Conservation (phyloP, 768 basidiomycete genomes). For the Leccinum disarticulatum region DNA sequence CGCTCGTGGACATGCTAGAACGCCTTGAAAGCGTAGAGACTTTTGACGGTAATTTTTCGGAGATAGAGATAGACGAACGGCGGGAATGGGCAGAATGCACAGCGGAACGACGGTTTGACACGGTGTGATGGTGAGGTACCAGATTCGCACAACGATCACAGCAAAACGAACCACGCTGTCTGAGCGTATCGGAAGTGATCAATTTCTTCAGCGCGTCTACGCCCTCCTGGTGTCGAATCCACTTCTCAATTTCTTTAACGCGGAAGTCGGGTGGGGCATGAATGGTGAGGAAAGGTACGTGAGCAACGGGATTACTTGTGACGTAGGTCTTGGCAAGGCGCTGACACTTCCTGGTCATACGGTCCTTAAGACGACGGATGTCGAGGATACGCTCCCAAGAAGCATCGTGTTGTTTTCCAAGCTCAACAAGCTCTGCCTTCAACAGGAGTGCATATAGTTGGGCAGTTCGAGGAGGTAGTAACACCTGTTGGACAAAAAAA, state of each 20-base stretch:
- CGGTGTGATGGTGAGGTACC: constrained; percentile 32
- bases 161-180: constrained; percentile 32
- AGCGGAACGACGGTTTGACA: constrained; percentile 29
- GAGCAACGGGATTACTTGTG: constrained; percentile 38
- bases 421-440: constrained; percentile 58
- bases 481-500: constrained; percentile 44
- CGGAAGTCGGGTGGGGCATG: constrained; percentile 72
- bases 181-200: constrained; percentile 17
- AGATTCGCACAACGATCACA: constrained; percentile 36
- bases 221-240: constrained; percentile 56
- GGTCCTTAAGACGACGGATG: constrained; percentile 76
- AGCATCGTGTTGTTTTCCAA: constrained; percentile 53
- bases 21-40: constrained; percentile 21
- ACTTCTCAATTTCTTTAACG: constrained; percentile 77
- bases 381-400: constrained; percentile 71
- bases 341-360: constrained; percentile 79
- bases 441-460: constrained; percentile 65
- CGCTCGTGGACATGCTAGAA: constrained; percentile 12
- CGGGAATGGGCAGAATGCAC: constrained; percentile 26
- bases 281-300: constrained; percentile 59
- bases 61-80: constrained; percentile 22
- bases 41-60: constrained; percentile 19
- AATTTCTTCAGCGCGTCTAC: constrained; percentile 25
- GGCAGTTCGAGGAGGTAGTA: constrained; percentile 67
- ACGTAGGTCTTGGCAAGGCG: constrained; percentile 52